Evolutionary conservation across 2,329 filamentous ascomycete species (phyloP).

Genomic region (Trichoderma sp.): DNA sequence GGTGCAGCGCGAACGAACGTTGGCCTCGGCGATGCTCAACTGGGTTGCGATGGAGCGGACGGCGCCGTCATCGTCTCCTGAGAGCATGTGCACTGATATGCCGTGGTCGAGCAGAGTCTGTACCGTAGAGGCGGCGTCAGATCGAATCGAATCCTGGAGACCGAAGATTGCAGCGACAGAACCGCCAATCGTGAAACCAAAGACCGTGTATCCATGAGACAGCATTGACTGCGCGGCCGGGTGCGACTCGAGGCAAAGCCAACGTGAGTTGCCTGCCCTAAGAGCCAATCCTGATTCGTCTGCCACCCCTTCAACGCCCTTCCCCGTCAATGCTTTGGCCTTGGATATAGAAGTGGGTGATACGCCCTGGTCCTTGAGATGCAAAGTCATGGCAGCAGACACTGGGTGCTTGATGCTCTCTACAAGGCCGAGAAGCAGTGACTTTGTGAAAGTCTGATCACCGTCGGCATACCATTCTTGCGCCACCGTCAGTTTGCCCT

Average conservation of each 20-base stretch:
- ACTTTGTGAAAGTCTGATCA: not conserved
- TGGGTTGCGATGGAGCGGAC: constrained; percentile 46
- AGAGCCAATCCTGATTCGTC: constrained; percentile 36
- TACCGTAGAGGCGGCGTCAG: constrained; percentile 46
- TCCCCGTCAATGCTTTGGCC: constrained; percentile 41
- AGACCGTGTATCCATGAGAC: constrained; percentile 45
- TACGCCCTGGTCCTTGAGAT: constrained; percentile 41
- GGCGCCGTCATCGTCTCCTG: constrained; percentile 56
- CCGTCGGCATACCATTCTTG: constrained; percentile 2
- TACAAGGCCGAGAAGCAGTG: constrained; percentile 40
- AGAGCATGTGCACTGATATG: constrained; percentile 52
- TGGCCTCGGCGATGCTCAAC: constrained; percentile 45
- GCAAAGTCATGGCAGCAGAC: constrained; percentile 49
- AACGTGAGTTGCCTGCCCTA: constrained; percentile 54
- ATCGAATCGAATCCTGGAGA: constrained; percentile 51
- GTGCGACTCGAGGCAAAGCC: constrained; percentile 45
- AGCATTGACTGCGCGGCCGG: constrained; percentile 42
- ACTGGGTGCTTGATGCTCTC: constrained; percentile 55
- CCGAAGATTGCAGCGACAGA: constrained; percentile 47
- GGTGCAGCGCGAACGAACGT: constrained; percentile 47
- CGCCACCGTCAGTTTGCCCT: constrained; percentile 45
- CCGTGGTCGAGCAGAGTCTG: constrained; percentile 41
- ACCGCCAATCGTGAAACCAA: constrained; percentile 50
- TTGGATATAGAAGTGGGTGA: not conserved
- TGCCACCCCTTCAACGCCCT: constrained; percentile 47